Conservation (phyloP, 305 asterid species). For the Caryopteris hybrid region DNA sequence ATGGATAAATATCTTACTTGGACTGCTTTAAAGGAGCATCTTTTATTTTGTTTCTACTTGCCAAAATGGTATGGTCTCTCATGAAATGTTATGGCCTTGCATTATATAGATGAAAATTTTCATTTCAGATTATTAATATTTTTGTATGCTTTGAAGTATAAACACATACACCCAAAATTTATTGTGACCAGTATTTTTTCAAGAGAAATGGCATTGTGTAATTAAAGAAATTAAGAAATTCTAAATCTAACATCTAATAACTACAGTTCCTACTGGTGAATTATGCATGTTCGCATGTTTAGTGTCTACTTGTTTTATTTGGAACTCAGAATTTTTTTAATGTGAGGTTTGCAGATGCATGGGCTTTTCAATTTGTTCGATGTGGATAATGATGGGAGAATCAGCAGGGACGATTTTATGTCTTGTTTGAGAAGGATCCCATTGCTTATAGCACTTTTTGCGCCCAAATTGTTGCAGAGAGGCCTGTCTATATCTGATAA, state of each 20-base stretch:
- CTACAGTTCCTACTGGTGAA: background rate
- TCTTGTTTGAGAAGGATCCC: slow-evolving; percentile 62
- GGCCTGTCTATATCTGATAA: slow-evolving; percentile 20
- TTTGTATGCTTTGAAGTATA: background rate
- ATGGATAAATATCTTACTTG: background rate
- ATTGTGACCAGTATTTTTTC: too few species aligned
- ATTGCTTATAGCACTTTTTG: slow-evolving; percentile 69
- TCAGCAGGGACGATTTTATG: slow-evolving; percentile 63
- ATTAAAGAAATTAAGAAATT: background rate
- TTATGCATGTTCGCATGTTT: background rate
- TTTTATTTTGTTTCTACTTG: background rate
- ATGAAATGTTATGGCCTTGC: background rate
- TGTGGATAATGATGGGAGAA: slow-evolving; percentile 54
- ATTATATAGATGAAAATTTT: background rate
- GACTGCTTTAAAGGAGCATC: background rate
- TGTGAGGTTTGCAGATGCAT: slow-evolving; percentile 40
- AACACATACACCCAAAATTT: too few species aligned
- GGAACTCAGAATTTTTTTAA: background rate
- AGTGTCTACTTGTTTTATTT: too few species aligned
- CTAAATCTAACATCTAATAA: background rate
- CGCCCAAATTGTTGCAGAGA: slow-evolving; percentile 36
- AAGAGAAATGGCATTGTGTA: background rate
- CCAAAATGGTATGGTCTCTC: background rate
- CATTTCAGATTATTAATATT: background rate
- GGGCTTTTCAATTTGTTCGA: slow-evolving; percentile 71